Evolutionary conservation across 495 filamentous ascomycete genomes (phyloP), one percentile per base, ranked within the genome.

Genomic region (Neohortaea acidophila): DNA sequence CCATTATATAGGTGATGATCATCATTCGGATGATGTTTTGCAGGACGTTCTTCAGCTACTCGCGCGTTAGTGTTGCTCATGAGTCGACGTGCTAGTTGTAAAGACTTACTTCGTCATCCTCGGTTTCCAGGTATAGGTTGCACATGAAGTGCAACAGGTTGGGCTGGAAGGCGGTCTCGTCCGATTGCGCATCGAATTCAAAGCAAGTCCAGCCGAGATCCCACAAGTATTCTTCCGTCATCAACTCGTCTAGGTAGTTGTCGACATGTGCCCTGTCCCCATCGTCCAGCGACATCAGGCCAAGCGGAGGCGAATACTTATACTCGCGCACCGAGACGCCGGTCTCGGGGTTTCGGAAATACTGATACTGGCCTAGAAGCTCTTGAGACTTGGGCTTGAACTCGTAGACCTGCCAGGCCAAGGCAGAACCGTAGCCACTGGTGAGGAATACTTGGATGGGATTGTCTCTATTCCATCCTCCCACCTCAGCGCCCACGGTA

Each of bases 1-100:
- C 53, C 54, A 61, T 58, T 32, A 59, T 58, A 44, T 53, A 61
- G 24, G 58, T 61, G 28, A 51, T 37, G 19, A 58, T 36, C 19
- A 57, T 48, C 35, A 61, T 54, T 22, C 57, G 56, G 37, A 56
- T 38, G 19, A 59, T 44, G 25, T 52, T 43, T n/a, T 38, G 36
- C 23, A 59, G 48, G 32, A 60, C 46, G 15, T 49, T 46, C n/a
- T 33, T 21, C 7, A 47, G 44, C 43, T 51, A 17, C 30, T 15
- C 11, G 11, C 7, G 22, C 8, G 20, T 34, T 4, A 33, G 19
- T 11, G 6, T 14, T n/a, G 32, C 9, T 5, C 2, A 9, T n/a
- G 4, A 18, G 31, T 6, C 13, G n/a, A 22, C 5, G 15, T 2
- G 20, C 9, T 3, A 28, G 14, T 35, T 20, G 12, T 5, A 8